A percentile compares a stretch with the other conserved stretches of the same genome.
These are phyloP conservation scores for Solanum sitiens DNA, from an alignment of 257 asterid species.

Conservation along the genomic window DNA sequence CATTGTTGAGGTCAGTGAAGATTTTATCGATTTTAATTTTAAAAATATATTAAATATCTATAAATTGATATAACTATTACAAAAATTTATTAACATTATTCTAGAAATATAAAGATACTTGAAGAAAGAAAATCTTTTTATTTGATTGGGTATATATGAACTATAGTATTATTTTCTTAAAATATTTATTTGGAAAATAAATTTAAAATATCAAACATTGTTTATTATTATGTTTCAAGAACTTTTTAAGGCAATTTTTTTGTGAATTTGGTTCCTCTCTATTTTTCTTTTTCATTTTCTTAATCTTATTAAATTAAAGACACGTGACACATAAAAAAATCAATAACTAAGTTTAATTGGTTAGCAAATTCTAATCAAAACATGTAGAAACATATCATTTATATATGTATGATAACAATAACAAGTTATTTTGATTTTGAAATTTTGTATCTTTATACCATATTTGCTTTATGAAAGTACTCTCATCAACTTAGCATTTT, in stretches of 20 bases:
- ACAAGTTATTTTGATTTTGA: not conserved
- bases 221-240: not conserved
- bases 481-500: not conserved
- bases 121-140: no score
- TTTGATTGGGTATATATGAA: not conserved
- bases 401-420: no score
- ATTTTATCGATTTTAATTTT: no score
- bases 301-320: not conserved
- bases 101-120: not conserved
- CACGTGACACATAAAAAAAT: no score
- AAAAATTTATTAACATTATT: no score
- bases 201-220: not conserved
- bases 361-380: no score
- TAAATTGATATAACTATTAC: not conserved
- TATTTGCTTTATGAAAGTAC: no score
- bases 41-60: no score
- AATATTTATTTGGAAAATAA: not conserved
- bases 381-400: not conserved
- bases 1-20: not conserved
- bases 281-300: no score
- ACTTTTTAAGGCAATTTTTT: no score
- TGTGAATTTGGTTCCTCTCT: fast-evolving
- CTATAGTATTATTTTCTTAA: not conserved
- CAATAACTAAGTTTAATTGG: not conserved
- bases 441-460: not conserved